Conservation (phyloP, 208 protist species). For the Crithidia brevicula region DNA sequence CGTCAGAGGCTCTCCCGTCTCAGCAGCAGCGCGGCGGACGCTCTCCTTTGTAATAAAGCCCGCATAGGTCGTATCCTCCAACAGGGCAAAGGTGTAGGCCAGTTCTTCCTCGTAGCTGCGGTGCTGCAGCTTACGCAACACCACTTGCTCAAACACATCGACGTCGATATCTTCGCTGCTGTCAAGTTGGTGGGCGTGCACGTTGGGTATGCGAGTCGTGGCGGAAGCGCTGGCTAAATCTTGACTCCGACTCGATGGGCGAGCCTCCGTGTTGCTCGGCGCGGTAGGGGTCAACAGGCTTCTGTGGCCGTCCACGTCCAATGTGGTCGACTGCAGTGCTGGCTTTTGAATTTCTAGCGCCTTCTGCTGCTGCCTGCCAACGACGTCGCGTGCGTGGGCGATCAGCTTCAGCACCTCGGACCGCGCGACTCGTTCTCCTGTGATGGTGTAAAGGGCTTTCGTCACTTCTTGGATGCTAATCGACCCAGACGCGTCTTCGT, state of each 20-base stretch:
- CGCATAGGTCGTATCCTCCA: conserved; percentile 77
- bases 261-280: background rate
- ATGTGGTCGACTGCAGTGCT: conserved; percentile 10
- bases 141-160: conserved; percentile 72
- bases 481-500: conserved; percentile 76
- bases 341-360: conserved; percentile 13
- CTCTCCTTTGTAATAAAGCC: conserved; percentile 89
- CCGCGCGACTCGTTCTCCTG: conserved; percentile 62
- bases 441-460: conserved; percentile 81
- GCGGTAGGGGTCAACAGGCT: background rate
- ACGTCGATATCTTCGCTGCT: conserved; percentile 65
- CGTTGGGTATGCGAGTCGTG: conserved; percentile 2
- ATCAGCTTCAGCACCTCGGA: conserved; percentile 63
- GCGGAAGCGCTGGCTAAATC: conserved; percentile 1
- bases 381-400: conserved; percentile 38
- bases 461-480: conserved; percentile 69
- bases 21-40: conserved; percentile 49
- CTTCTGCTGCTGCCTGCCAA: conserved; percentile 38
- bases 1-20: conserved; percentile 74
- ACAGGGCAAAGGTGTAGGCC: conserved; percentile 65
- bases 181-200: conserved; percentile 30
- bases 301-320: background rate
- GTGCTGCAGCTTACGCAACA: conserved; percentile 67
- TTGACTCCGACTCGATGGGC: background rate
- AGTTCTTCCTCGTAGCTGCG: conserved; percentile 78